Conservation (phyloP, 192 early-diverging fungal genomes). For the Coemansia sp. region DNA sequence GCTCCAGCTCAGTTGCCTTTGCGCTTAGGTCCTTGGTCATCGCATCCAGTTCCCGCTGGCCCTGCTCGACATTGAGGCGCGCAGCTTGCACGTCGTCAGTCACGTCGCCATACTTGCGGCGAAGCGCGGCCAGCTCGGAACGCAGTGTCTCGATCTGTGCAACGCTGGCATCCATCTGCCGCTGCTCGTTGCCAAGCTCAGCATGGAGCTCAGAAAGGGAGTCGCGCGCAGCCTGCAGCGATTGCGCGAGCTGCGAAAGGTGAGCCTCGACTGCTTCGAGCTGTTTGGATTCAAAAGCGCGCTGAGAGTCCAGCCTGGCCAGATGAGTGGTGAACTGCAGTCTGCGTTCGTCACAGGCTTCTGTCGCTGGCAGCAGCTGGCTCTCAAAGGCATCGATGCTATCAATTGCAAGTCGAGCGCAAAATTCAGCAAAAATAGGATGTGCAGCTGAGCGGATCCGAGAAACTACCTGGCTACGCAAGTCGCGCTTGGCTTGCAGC, state of each 20-base stretch:
- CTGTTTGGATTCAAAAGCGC: slow-evolving; percentile 76
- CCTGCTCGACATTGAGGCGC: slow-evolving; percentile 70
- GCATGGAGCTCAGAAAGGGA: slow-evolving; percentile 45
- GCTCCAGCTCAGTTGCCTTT: slow-evolving; percentile 70
- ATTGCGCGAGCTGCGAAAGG: slow-evolving; percentile 58
- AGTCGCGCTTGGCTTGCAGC: slow-evolving; percentile 44
- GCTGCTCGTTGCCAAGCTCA: slow-evolving; percentile 54
- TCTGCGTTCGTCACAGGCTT: slow-evolving; percentile 73
- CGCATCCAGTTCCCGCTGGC: slow-evolving; percentile 60
- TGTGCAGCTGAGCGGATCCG: slow-evolving; percentile 62
- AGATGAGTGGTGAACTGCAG: slow-evolving; percentile 76
- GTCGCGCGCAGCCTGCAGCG: slow-evolving; percentile 45
- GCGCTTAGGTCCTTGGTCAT: slow-evolving; percentile 46
- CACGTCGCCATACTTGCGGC: slow-evolving; percentile 59
- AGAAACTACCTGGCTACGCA: slow-evolving; percentile 49
- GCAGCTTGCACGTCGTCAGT: slow-evolving; percentile 60
- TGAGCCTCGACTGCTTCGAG: slow-evolving; percentile 64
- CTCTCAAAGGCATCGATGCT: slow-evolving; percentile 90
- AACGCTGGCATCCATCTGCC: slow-evolving; percentile 54
- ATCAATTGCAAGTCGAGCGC: slow-evolving; percentile 66
- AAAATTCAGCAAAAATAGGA: slow-evolving; percentile 80
- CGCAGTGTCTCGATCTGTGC: slow-evolving; percentile 55
- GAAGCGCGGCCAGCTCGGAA: slow-evolving; percentile 53
- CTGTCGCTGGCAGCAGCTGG: slow-evolving; percentile 65
- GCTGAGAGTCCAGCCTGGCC: slow-evolving; percentile 80